A percentile compares a stretch with the other conserved stretches of the same genome.
phyloP scores from a whole-genome alignment of 495 filamentous ascomycete species.

The Pseudevernia furfuracea region DNA sequence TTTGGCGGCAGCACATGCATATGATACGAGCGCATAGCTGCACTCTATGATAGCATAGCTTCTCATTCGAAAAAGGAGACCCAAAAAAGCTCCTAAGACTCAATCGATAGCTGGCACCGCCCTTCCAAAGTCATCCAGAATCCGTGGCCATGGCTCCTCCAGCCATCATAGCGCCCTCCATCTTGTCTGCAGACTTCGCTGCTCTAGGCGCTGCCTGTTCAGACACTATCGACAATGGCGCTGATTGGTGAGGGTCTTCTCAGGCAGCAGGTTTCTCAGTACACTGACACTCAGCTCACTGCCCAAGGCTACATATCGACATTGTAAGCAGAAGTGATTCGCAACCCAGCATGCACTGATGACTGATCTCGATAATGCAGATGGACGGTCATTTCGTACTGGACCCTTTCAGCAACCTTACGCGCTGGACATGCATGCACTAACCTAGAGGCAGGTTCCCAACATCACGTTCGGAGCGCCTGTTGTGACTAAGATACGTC shows the following conservation, averaged over 20 bases:
- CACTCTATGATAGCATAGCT: background rate
- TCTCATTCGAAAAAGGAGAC: constrained; percentile 3
- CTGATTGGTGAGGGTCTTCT: constrained; percentile 55
- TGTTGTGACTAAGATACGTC: constrained; percentile 86
- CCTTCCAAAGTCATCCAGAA: background rate
- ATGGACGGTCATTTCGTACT: constrained; percentile 90
- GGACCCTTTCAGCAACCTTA: background rate
- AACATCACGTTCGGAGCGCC: constrained; percentile 96
- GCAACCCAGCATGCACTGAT: background rate
- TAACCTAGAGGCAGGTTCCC: constrained; percentile 42
- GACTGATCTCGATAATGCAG: constrained; percentile 11
- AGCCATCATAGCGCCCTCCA: constrained; percentile 93
- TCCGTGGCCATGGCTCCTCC: constrained; percentile 62
- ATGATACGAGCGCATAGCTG: background rate
- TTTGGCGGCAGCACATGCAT: background rate
- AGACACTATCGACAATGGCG: constrained; percentile 69
- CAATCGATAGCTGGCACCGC: background rate
- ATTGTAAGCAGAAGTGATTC: constrained; percentile 18
- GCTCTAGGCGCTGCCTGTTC: constrained; percentile 77
- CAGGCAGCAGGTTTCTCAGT: background rate
- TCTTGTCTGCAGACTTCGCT: constrained; percentile 92
- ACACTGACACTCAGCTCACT: background rate
- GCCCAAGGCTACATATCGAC: constrained; percentile 45
- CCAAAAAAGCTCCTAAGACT: background rate
- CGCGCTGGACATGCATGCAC: background rate